A percentile compares a stretch with the other conserved stretches of the same genome.
Evolutionary conservation across 306 rosid genomes (phyloP).

Genomic region (Ziziphus jujuba): DNA sequence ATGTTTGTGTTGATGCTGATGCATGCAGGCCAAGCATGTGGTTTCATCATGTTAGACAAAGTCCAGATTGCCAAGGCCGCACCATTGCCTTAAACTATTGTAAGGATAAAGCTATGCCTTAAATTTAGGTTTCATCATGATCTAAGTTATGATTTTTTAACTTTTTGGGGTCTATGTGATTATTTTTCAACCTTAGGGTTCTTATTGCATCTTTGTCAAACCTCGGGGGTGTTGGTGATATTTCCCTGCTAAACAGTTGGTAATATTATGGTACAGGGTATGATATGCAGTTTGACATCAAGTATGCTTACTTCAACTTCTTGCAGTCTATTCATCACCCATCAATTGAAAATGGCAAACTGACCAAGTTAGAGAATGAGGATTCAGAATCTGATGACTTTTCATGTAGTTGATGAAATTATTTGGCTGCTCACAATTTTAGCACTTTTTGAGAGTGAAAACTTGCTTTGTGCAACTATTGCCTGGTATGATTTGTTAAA

Average conservation of each 20-base stretch:
- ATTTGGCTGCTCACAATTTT: conserved; percentile 3
- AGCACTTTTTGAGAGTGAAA: too few relatives aligned
- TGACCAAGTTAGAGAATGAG: conserved; percentile 22
- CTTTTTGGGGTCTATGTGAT: too few relatives aligned
- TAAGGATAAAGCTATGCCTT: conserved; percentile 32
- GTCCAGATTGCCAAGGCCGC: conserved; percentile 50
- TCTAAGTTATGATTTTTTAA: too few relatives aligned
- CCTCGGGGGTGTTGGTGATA: too few relatives aligned
- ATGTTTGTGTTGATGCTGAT: not conserved
- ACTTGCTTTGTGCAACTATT: not conserved
- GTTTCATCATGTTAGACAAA: conserved; percentile 88
- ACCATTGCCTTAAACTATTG: conserved; percentile 78
- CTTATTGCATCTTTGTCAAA: too few relatives aligned
- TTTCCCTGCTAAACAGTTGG: not conserved
- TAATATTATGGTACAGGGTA: conserved; percentile 74
- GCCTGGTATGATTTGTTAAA: not conserved
- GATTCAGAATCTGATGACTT: conserved; percentile 31
- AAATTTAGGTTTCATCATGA: not conserved
- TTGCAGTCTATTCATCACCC: conserved; percentile 56
- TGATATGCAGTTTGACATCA: conserved; percentile 83
- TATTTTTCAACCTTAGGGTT: too few relatives aligned
- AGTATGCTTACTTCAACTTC: conserved; percentile 80
- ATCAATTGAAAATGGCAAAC: conserved; percentile 2
- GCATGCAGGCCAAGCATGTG: conserved; percentile 88
- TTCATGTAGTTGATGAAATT: conserved; percentile 18